Conservation (phyloP, 345 rosid species). For the Eutrema heterophyllum region DNA sequence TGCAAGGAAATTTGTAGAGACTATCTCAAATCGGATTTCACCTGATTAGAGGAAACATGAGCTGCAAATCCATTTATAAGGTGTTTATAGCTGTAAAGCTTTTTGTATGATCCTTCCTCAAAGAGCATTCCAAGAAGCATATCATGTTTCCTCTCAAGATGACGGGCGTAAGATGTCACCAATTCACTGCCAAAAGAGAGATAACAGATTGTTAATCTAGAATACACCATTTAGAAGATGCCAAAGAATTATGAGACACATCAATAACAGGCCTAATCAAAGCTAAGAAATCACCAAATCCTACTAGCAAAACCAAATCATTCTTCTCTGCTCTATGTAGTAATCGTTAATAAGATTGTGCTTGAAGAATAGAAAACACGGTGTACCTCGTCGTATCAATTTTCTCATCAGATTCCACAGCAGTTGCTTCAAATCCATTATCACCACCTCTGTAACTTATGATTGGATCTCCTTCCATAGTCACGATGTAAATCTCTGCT, state of each 20-base stretch:
- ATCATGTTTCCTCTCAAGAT: slow-evolving; percentile 91
- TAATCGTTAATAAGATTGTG: neutral
- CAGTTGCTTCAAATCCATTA: slow-evolving; percentile 88
- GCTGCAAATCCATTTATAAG: slow-evolving; percentile 94
- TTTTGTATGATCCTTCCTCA: slow-evolving; percentile 68
- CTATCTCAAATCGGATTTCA: slow-evolving; percentile 35
- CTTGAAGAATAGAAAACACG: neutral
- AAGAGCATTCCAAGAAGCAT: slow-evolving; percentile 82
- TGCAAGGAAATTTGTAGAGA: neutral
- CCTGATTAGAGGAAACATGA: slow-evolving; percentile 84
- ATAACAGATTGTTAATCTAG: neutral
- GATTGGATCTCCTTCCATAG: slow-evolving; percentile 88
- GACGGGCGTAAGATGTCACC: slow-evolving; percentile 75
- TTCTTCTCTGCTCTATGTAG: neutral
- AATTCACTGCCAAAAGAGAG: slow-evolving; percentile 46
- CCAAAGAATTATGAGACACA: neutral
- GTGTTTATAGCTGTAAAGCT: slow-evolving; percentile 93
- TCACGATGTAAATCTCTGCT: slow-evolving; percentile 82
- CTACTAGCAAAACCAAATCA: neutral
- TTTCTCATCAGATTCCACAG: slow-evolving; percentile 79
- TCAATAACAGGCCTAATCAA: neutral
- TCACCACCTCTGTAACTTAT: slow-evolving; percentile 81
- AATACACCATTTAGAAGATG: neutral
- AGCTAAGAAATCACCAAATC: neutral
- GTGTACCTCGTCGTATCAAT: slow-evolving; percentile 67